Percentiles rank a stretch among this genome's conserved stretches.
These are phyloP conservation scores for Colletotrichum camelliae DNA, from an alignment of 2,329 filamentous ascomycete species.

Conservation along the genomic window DNA sequence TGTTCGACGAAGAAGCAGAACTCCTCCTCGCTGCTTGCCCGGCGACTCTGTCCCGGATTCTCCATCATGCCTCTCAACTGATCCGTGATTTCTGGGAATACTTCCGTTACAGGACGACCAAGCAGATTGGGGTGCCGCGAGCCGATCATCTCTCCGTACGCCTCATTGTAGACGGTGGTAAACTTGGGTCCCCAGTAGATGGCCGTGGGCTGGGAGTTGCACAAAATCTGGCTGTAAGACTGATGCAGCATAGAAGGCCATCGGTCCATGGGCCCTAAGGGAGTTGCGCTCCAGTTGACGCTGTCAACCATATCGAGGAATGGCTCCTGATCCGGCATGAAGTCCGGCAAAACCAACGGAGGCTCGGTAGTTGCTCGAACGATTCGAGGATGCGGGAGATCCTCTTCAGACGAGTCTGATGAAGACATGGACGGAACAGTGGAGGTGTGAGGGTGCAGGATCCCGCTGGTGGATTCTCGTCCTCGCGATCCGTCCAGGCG, in stretches of 20 bases:
- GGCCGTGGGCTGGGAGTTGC: constrained; percentile 54
- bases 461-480: constrained; percentile 10
- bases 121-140: constrained; percentile 68
- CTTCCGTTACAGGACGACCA: constrained; percentile 61
- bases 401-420: neutral
- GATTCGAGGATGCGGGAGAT: constrained; percentile 25
- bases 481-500: constrained; percentile 29
- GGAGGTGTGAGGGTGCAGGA: neutral
- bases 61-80: constrained; percentile 52
- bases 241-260: constrained; percentile 56
- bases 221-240: constrained; percentile 46
- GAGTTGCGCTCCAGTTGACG: constrained; percentile 52
- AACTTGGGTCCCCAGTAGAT: constrained; percentile 70
- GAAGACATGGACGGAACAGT: neutral
- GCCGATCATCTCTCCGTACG: constrained; percentile 67
- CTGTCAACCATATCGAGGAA: constrained; percentile 45
- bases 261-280: constrained; percentile 48
- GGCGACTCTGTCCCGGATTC: constrained; percentile 31
- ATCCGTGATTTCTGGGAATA: constrained; percentile 53
- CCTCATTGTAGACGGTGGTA: constrained; percentile 71
- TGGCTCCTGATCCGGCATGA: constrained; percentile 39
- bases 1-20: constrained; percentile 51
- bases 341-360: constrained; percentile 35
- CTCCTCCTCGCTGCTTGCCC: constrained; percentile 45
- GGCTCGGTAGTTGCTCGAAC: constrained; percentile 36